Evolutionary conservation across 169 alveolate genomes (phyloP), one percentile per base, ranked within the genome.

Genomic region (Plasmodium vinckei): DNA sequence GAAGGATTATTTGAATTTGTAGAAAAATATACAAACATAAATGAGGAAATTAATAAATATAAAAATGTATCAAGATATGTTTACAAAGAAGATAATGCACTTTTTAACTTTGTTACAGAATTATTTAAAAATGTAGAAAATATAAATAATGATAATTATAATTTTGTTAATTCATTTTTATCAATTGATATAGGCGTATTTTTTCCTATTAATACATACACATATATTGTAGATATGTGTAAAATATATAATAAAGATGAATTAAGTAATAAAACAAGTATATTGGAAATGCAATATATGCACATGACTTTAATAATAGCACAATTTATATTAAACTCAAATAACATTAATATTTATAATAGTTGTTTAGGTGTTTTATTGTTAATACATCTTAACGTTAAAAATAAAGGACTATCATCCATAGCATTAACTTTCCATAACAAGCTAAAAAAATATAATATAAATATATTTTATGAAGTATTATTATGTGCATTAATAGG

Each of bases 171-270:
- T 42, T 69, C 91, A 13, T 86, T 86, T 72, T 51, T 86, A 19
- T 86, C 91, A 9, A 68, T 86, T 51, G 91, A 86, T 72, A 59
- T 86, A 23, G 51, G 87, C 17, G 72, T 86, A 63, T 86, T 86
- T 27, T 86, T 86, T 33, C 91, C 91, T 19, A 70, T 86, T 21
- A 86, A 86, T 33, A 70, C 91, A 57, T 86, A 86, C 39, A 86
- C 91, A 12, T 86, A 86, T 65, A 86, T 86, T 59, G 68, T 77
- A 2, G 91, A 86, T 51, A 86, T 86, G 91, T 86, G 91, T 53
- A 86, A 70, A 86, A 86, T 86, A 86, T 86, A 86, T 73, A 86
- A 86, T 47, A 86, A 86, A 42, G 91, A 86, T 46, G 51, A 56
- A 25, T 73, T 86, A 17, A 86, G 91, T 49, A 60, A 19, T 5